Evolutionary conservation across 2,329 filamentous ascomycete species (phyloP).

Genomic region (Diplodia mutila): DNA sequence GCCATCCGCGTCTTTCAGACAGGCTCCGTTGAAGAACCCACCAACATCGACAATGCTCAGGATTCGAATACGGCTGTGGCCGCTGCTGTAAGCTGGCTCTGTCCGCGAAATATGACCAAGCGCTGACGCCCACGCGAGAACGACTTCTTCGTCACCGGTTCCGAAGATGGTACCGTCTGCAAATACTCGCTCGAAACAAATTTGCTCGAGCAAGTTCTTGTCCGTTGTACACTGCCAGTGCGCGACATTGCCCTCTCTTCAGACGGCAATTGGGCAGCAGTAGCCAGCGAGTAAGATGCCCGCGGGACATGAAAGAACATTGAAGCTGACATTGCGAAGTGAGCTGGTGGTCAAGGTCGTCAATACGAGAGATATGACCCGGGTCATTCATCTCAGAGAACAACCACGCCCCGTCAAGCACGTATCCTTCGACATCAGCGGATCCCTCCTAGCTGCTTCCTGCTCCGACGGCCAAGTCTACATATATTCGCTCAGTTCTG

Average conservation of each 20-base stretch:
- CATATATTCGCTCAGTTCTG: slow-evolving; percentile 78
- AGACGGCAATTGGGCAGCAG: slow-evolving; percentile 84
- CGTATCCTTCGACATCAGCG: slow-evolving; percentile 82
- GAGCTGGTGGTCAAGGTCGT: slow-evolving; percentile 91
- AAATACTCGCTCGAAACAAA: slow-evolving; percentile 80
- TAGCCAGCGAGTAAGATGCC: slow-evolving; percentile 79
- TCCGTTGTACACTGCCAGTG: slow-evolving; percentile 82
- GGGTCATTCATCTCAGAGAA: slow-evolving; percentile 77
- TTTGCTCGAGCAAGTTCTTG: slow-evolving; percentile 77
- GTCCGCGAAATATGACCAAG: neutral
- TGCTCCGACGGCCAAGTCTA: slow-evolving; percentile 90
- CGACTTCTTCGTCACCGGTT: slow-evolving; percentile 83
- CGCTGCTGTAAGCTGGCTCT: slow-evolving; percentile 58
- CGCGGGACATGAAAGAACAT: neutral
- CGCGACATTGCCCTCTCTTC: slow-evolving; percentile 82
- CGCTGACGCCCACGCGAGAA: slow-evolving; percentile 53
- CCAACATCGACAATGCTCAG: slow-evolving; percentile 86
- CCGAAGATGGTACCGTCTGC: slow-evolving; percentile 95
- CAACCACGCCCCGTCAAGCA: slow-evolving; percentile 90
- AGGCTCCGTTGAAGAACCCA: slow-evolving; percentile 88
- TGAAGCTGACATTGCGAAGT: slow-evolving; percentile 44
- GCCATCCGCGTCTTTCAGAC: slow-evolving; percentile 91
- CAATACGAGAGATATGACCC: slow-evolving; percentile 74
- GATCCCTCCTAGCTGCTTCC: slow-evolving; percentile 75
- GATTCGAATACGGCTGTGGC: slow-evolving; percentile 83